Conservation (phyloP, 495 filamentous ascomycete genomes). For the Neurospora sp. region DNA sequence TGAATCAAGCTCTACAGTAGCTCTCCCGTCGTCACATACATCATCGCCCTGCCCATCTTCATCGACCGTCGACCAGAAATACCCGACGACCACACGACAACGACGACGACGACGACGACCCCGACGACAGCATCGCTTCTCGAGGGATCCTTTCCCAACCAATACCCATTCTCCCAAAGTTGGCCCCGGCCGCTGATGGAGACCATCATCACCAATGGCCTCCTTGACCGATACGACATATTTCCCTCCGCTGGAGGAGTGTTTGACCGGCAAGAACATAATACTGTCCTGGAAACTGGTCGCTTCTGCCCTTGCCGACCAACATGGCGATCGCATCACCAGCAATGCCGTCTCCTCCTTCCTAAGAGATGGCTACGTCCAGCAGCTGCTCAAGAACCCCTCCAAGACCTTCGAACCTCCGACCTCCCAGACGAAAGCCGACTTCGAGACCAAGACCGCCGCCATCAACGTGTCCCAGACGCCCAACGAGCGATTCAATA, state of each 20-base stretch:
- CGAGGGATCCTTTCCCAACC: background rate
- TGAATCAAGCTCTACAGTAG: background rate
- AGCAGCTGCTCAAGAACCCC: constrained; percentile 54
- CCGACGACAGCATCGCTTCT: background rate
- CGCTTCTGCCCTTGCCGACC: constrained; percentile 52
- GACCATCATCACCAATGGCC: constrained; percentile 56
- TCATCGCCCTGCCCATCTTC: background rate
- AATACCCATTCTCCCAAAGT: background rate
- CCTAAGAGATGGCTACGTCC: constrained; percentile 54
- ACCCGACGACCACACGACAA: background rate
- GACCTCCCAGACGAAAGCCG: constrained; percentile 48
- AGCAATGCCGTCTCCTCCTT: constrained; percentile 47
- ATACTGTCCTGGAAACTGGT: constrained; percentile 61
- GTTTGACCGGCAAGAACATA: constrained; percentile 32
- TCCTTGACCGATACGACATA: constrained; percentile 38
- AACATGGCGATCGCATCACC: constrained; percentile 36
- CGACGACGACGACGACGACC: background rate
- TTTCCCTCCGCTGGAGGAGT: constrained; percentile 37
- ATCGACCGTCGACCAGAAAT: background rate
- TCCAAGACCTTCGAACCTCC: constrained; percentile 51
- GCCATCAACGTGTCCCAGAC: constrained; percentile 77
- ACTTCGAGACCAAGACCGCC: constrained; percentile 79
- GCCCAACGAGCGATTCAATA: constrained; percentile 54
- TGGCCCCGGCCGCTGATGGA: constrained; percentile 17
- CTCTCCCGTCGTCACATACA: background rate